These are phyloP conservation scores for Clausena lansium DNA, from an alignment of 345 rosid genomes.

Conservation along the genomic window DNA sequence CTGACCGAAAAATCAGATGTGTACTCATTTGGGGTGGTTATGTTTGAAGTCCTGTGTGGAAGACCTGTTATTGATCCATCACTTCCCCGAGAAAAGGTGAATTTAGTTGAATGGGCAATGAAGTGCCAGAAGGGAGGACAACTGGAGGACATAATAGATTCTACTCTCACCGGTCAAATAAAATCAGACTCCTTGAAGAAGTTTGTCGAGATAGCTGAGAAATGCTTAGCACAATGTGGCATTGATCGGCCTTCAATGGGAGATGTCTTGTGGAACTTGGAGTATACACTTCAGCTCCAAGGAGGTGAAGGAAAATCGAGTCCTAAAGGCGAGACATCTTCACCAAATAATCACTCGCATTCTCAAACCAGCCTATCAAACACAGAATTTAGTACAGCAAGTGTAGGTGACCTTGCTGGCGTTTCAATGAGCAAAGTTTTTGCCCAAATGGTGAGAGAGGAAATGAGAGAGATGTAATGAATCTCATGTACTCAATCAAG, in stretches of 20 bases:
- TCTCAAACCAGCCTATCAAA: conserved; percentile 26
- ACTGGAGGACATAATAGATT: conserved; percentile 47
- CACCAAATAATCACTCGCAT: conserved; percentile 10
- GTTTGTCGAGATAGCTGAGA: conserved; percentile 54
- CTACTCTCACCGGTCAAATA: conserved; percentile 38
- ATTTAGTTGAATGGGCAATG: conserved; percentile 57
- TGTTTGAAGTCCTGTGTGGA: conserved; percentile 58
- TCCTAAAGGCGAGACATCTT: background rate
- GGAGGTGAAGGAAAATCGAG: conserved; percentile 33
- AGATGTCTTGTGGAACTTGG: conserved; percentile 66
- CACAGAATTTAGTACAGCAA: conserved; percentile 30
- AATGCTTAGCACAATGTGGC: conserved; percentile 53
- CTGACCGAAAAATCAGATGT: conserved; percentile 62
- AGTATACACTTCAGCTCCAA: conserved; percentile 52
- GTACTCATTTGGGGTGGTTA: conserved; percentile 70
- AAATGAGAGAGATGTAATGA: conserved; percentile 28
- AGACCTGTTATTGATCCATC: conserved; percentile 63
- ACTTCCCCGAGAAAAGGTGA: conserved; percentile 49
- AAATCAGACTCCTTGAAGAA: conserved; percentile 50
- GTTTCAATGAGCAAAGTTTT: conserved; percentile 63
- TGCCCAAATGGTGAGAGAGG: conserved; percentile 65
- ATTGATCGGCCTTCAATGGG: conserved; percentile 63
- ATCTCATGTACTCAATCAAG: background rate
- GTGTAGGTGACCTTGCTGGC: conserved; percentile 41
- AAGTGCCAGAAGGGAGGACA: conserved; percentile 35